These are phyloP conservation scores for Didymella sp. DNA, from an alignment of 2,329 filamentous ascomycete species.

Conservation along the genomic window DNA sequence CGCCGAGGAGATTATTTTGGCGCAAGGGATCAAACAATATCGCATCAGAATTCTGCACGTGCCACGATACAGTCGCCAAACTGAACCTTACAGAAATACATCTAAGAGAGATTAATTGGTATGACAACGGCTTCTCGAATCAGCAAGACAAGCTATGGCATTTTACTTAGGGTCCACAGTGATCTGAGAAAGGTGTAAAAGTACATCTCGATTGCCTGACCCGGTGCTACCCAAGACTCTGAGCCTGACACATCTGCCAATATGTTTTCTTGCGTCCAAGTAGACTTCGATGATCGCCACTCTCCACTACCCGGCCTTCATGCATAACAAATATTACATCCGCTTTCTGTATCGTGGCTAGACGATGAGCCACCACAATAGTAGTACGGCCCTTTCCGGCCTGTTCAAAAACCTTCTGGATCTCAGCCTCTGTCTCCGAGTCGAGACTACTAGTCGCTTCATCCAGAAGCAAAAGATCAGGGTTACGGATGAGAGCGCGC, in stretches of 20 bases:
- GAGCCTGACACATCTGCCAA: slow-evolving; percentile 29
- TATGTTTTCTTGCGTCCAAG: slow-evolving; percentile 20
- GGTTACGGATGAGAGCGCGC: slow-evolving; percentile 69
- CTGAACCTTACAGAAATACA: neutral
- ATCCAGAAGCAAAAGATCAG: slow-evolving; percentile 63
- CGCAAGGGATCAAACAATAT: neutral
- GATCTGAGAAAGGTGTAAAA: too few species aligned
- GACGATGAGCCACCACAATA: slow-evolving; percentile 52
- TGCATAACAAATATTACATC: slow-evolving; percentile 53
- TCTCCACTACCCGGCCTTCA: slow-evolving; percentile 49
- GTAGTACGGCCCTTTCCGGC: slow-evolving; percentile 54
- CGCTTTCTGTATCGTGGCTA: slow-evolving; percentile 49
- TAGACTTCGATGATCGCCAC: slow-evolving; percentile 21
- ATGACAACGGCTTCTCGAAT: too few species aligned
- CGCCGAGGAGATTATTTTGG: neutral
- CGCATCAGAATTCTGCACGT: neutral
- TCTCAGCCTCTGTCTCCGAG: slow-evolving; percentile 69
- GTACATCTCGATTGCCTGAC: neutral
- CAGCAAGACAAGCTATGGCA: too few species aligned
- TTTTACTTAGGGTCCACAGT: too few species aligned
- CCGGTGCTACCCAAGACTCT: slow-evolving; percentile 8
- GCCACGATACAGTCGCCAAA: neutral
- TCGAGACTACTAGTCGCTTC: slow-evolving; percentile 69
- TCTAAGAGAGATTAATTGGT: neutral
- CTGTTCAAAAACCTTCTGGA: slow-evolving; percentile 71